Percentiles rank a stretch among this genome's conserved stretches.
Evolutionary conservation across 495 filamentous ascomycete genomes (phyloP).

Genomic region (Xylaria telfairii): DNA sequence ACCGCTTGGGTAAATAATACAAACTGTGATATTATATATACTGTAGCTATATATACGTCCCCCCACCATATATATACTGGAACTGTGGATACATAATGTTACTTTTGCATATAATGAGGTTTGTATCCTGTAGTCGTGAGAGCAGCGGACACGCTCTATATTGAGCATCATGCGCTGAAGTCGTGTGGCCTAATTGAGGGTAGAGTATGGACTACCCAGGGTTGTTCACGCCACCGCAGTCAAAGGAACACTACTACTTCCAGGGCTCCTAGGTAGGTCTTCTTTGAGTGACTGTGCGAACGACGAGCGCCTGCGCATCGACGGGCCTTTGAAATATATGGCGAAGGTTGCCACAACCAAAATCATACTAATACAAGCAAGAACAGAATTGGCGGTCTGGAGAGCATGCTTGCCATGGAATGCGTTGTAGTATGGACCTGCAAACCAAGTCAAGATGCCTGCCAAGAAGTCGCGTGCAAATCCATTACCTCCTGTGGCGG

Average conservation of each 20-base stretch:
- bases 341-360: conserved; percentile 76
- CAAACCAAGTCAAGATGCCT: conserved; percentile 74
- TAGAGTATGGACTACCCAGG: no score
- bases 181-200: no score
- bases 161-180: no score
- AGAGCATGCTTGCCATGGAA: conserved; percentile 60
- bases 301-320: conserved; percentile 69
- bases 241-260: not conserved
- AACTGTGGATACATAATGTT: not conserved
- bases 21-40: not conserved
- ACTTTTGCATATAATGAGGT: not conserved
- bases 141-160: no score
- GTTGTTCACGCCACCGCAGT: no score
- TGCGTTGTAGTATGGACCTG: conserved; percentile 71
- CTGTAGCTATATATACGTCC: not conserved
- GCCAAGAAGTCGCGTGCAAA: conserved; percentile 81
- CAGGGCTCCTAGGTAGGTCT: not conserved
- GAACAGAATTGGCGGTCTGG: conserved; percentile 73
- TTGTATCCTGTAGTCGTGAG: no score
- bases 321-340: conserved; percentile 77
- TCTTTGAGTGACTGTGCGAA: conserved; percentile 70
- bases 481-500: conserved; percentile 76
- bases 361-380: conserved; percentile 69
- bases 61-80: not conserved
- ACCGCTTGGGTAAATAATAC: not conserved